Percentiles rank a stretch among this genome's conserved stretches.
These are phyloP conservation scores for Magnolia sinica DNA, from an alignment of 164 flowering plant genomes.

Conservation along the genomic window DNA sequence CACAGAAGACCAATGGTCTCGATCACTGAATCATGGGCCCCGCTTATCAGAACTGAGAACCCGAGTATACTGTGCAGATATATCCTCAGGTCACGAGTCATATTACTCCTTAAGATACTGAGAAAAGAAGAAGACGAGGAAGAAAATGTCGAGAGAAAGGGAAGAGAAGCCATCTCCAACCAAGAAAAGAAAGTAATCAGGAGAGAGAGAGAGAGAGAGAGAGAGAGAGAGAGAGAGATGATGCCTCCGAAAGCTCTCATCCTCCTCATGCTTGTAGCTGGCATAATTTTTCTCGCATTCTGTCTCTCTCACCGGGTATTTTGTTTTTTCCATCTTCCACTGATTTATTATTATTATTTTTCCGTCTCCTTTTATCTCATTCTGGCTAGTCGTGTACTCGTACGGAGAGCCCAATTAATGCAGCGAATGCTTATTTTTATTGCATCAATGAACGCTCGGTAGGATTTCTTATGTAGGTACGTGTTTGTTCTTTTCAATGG, in stretches of 20 bases:
- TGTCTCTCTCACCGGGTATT: constrained; percentile 6
- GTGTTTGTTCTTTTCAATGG: neutral
- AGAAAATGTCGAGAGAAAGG: neutral
- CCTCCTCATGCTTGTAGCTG: neutral
- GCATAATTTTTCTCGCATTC: constrained; percentile 2
- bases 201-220: neutral
- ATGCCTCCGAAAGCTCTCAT: constrained; percentile 5
- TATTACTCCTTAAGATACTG: no score
- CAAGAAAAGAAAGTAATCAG: neutral
- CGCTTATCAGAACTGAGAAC: no score
- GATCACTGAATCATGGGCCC: no score
- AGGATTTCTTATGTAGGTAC: neutral
- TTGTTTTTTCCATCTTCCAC: neutral
- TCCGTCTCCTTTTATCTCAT: neutral
- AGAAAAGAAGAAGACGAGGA: no score
- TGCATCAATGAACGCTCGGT: neutral
- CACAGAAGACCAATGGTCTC: no score
- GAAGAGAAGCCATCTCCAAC: neutral
- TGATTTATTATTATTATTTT: neutral
- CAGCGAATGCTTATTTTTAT: neutral
- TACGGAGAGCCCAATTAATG: neutral
- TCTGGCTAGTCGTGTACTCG: neutral
- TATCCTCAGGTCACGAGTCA: no score
- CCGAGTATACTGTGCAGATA: no score
- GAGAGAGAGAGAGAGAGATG: neutral